These are phyloP conservation scores for Wickerhamiella nectarea DNA, from an alignment of 805 yeast species.

Conservation along the genomic window DNA sequence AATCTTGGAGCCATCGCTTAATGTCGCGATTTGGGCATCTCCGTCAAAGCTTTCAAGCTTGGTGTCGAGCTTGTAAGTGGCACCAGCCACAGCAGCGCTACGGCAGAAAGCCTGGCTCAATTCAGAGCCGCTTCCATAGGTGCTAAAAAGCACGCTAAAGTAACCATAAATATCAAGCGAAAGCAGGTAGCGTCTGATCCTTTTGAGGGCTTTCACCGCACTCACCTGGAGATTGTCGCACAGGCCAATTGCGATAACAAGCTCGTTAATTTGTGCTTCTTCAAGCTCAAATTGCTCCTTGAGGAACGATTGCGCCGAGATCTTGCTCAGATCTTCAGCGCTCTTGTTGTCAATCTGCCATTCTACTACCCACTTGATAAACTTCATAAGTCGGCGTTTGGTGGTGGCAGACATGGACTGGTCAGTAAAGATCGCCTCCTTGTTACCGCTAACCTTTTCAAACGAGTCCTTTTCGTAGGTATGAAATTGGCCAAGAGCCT, in stretches of 20 bases:
- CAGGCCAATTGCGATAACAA: constrained; percentile 75
- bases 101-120: constrained; percentile 93
- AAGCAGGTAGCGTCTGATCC: constrained; percentile 68
- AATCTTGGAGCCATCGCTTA: constrained; percentile 55
- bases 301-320: constrained; percentile 48
- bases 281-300: constrained; percentile 54
- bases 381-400: constrained; percentile 79
- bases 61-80: constrained; percentile 77
- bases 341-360: constrained; percentile 48
- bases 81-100: constrained; percentile 95
- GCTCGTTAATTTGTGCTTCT: constrained; percentile 63
- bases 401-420: constrained; percentile 60
- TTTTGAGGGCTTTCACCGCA: constrained; percentile 62
- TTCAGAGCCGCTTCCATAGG: constrained; percentile 94
- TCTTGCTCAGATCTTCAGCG: constrained; percentile 42
- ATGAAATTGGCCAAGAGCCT: constrained; percentile 76
- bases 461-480: constrained; percentile 87
- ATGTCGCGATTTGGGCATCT: constrained; percentile 43
- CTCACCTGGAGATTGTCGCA: constrained; percentile 45
- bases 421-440: constrained; percentile 87
- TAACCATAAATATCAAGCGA: constrained; percentile 88
- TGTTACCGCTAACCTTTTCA: constrained; percentile 72
- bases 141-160: constrained; percentile 83
- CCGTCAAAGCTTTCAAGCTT: constrained; percentile 53
- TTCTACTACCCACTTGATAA: constrained; percentile 70